A percentile compares a stretch with the other conserved stretches of the same genome.
These are phyloP conservation scores for Stagonosporopsis vannaccii DNA, from an alignment of 2,329 filamentous ascomycete genomes.

Conservation along the genomic window DNA sequence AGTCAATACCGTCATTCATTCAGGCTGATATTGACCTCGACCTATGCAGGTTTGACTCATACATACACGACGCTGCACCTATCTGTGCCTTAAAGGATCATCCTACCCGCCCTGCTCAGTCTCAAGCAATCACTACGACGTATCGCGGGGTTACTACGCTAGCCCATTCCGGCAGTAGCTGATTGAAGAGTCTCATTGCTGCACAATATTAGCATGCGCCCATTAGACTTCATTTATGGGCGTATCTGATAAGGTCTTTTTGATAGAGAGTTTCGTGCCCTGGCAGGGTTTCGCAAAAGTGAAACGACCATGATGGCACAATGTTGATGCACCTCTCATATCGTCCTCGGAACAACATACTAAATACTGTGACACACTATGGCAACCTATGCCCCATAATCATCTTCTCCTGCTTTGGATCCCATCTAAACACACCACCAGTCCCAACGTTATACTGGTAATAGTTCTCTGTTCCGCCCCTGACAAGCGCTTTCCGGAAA, in stretches of 20 bases:
- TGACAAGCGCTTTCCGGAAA: constrained; percentile 74
- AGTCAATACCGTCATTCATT: constrained; percentile 13
- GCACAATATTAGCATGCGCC: no score
- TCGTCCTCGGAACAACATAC: no score
- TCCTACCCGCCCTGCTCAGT: background rate
- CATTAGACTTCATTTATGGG: no score
- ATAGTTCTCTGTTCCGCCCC: constrained; percentile 80
- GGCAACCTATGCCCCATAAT: constrained; percentile 32
- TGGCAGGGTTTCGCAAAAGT: no score
- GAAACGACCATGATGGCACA: background rate
- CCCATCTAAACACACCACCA: constrained; percentile 74
- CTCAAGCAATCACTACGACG: background rate
- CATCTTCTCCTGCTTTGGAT: constrained; percentile 63
- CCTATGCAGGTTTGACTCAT: constrained; percentile 28
- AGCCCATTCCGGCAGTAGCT: constrained; percentile 3
- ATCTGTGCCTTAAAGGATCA: background rate
- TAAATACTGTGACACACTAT: no score
- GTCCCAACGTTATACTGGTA: constrained; percentile 82
- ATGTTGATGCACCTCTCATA: background rate
- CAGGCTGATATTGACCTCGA: constrained; percentile 10
- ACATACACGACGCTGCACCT: constrained; percentile 3
- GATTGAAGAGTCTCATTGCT: no score
- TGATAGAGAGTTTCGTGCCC: no score
- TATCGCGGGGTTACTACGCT: constrained; percentile 9
- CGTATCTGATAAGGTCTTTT: no score